These are phyloP conservation scores for Stipa capillata DNA, from an alignment of 176 grass and related monocot species.

Conservation along the genomic window DNA sequence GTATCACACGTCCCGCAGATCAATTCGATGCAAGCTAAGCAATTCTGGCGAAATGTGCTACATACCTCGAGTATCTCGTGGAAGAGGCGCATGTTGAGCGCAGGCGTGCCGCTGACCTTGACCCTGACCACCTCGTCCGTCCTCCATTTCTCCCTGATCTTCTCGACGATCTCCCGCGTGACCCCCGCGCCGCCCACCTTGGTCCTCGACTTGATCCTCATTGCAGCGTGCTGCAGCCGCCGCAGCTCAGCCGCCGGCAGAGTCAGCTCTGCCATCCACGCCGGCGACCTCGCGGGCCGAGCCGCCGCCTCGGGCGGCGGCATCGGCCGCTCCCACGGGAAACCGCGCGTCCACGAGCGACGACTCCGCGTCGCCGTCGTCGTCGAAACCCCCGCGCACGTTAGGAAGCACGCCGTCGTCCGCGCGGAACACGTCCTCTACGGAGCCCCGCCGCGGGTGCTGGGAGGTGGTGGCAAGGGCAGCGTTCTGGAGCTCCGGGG, in stretches of 20 bases:
- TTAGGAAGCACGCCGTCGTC: constrained; percentile 83
- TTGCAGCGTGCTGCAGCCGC: constrained; percentile 66
- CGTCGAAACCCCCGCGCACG: constrained; percentile 41
- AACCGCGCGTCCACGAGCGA: constrained; percentile 52
- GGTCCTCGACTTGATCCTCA: constrained; percentile 69
- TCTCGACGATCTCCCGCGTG: constrained; percentile 65
- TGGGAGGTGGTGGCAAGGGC: background rate
- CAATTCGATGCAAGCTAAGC: background rate
- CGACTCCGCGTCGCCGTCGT: constrained; percentile 29
- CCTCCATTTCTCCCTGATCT: constrained; percentile 79
- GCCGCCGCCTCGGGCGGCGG: constrained; percentile 24
- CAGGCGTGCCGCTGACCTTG: constrained; percentile 68
- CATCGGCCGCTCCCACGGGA: constrained; percentile 76
- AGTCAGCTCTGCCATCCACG: constrained; percentile 82
- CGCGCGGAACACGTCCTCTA: constrained; percentile 74
- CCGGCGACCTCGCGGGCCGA: constrained; percentile 40
- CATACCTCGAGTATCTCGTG: constrained; percentile 87
- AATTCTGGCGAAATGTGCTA: background rate
- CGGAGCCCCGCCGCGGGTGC: constrained; percentile 52
- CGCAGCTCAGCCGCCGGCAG: constrained; percentile 67
- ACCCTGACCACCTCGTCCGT: constrained; percentile 80
- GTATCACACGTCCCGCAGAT: no score
- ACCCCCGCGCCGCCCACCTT: constrained; percentile 75
- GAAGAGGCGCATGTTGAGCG: constrained; percentile 90
- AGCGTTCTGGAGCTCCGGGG: constrained; percentile 24